Base-by-base conservation (phyloP, 1,139 yeast genomes). In the Sugiyamaella neomexicana region DNA sequence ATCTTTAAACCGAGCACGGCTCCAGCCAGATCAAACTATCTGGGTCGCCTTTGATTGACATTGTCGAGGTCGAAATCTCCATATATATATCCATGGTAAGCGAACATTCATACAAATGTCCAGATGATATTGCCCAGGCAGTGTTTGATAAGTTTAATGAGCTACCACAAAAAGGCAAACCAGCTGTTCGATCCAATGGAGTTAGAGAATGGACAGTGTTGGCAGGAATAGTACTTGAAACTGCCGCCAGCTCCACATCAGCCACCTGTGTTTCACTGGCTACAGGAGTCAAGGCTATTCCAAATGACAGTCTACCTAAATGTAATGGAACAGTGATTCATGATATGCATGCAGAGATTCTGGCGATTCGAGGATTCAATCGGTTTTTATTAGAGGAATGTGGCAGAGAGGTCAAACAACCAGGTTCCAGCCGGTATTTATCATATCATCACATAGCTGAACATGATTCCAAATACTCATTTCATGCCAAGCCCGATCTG, bases 341-440 rank as follows among this genome's bases (percentile, higher is more conserved):
- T 65, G 98, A 91, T 67, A 75, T 83, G 70, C 99, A 91, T 71
- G 97, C 98, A 0, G 99, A 91, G 66, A 79, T 89, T 1, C 70
- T 93, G 17, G 80, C 87, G 0, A 58, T 90, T 0, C 70, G 98
- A 37, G 80, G 83, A 1, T 82, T 91, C 65, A 90, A 90, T 62
- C 60, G 70, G 56, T 70, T 67, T 55, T 51, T 76, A 29, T 55
- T 75, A 8, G 67, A 71, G 9, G 78, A 79, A 47, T 71, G 75
- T 34, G 54, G 58, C 47, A 1, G 37, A 40, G 40, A 31, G 20
- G 48, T 50, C 5, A 37, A 47, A 25, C 46, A 45, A 3, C 56
- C 53, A 6, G 16, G 9, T 38, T 6, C 46, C 8, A 56, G 60
- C 32, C 39, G 36, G 8, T 48, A 29, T 25, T 34, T 37, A 5